phyloP scores from a whole-genome alignment of 208 protist genomes.

The Leptomonas seymouri region DNA sequence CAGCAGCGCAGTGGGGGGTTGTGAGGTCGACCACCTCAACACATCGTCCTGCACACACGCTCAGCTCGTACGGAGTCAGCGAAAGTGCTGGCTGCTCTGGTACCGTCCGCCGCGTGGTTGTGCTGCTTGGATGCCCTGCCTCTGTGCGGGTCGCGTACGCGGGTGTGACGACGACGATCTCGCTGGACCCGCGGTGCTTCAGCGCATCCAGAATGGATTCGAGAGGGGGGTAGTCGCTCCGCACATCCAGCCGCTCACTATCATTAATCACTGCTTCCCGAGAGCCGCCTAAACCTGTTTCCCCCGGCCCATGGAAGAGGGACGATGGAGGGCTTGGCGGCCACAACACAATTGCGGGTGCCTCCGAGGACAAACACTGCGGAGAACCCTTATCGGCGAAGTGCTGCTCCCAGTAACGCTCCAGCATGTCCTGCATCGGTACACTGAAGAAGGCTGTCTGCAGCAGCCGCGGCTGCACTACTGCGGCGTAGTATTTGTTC shows the following conservation, averaged over 20 bases:
- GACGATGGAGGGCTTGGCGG: conserved; percentile 6
- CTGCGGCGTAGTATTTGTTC: conserved; percentile 54
- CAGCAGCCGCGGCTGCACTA: conserved; percentile 33
- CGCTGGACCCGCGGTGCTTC: not conserved
- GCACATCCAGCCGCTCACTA: not conserved
- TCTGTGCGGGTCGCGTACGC: not conserved
- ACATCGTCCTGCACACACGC: conserved; percentile 38
- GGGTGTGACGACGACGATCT: conserved; percentile 23
- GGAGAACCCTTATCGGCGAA: not conserved
- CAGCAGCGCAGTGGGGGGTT: not conserved
- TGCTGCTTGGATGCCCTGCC: no score
- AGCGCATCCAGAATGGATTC: conserved; percentile 38
- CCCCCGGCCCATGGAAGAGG: not conserved
- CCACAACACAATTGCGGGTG: conserved; percentile 29
- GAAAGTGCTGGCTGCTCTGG: not conserved
- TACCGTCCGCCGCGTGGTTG: conserved; percentile 10
- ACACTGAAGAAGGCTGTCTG: conserved; percentile 48
- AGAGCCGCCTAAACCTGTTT: no score
- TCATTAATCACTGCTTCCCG: no score
- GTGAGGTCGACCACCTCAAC: conserved; percentile 41
- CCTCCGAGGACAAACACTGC: conserved; percentile 9
- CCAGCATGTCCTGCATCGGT: conserved; percentile 45
- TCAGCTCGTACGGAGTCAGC: conserved; percentile 35
- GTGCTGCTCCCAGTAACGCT: conserved; percentile 39
- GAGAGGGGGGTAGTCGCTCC: conserved; percentile 30